A percentile compares a stretch with the other conserved stretches of the same genome.
Evolutionary conservation across 2,329 filamentous ascomycete genomes (phyloP).

Genomic region (Fusarium sp.): DNA sequence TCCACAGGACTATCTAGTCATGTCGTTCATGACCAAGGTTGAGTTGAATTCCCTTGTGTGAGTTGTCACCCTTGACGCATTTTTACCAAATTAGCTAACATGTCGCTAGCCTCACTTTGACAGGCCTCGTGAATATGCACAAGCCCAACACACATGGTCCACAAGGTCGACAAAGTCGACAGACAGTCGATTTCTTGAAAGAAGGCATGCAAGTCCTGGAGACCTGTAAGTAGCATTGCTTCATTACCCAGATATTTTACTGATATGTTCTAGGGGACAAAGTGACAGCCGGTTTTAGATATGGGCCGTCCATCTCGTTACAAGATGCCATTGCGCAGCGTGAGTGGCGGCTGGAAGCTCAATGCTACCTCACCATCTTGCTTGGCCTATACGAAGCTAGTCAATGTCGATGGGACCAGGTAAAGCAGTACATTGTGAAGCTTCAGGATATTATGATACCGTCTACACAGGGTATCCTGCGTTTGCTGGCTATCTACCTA

Average conservation of each 20-base stretch:
- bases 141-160: conserved; percentile 46
- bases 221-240: conserved; percentile 51
- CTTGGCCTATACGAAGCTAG: conserved; percentile 75
- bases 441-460: conserved; percentile 57
- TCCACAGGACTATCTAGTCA: conserved; percentile 63
- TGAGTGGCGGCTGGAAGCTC: conserved; percentile 72
- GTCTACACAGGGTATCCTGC: conserved; percentile 53
- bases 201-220: conserved; percentile 57
- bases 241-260: background rate
- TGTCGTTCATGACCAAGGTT: conserved; percentile 69
- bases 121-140: conserved; percentile 59
- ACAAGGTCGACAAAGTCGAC: conserved; percentile 26
- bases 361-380: conserved; percentile 76
- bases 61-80: conserved; percentile 39
- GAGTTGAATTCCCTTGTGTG: conserved; percentile 66
- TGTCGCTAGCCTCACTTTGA: conserved; percentile 61
- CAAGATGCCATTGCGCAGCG: conserved; percentile 66
- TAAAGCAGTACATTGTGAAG: conserved; percentile 65
- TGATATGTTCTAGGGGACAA: conserved; percentile 46
- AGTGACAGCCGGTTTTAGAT: conserved; percentile 48
- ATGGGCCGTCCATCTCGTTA: conserved; percentile 60
- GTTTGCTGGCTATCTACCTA: conserved; percentile 73
- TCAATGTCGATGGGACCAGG: conserved; percentile 74
- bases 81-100: conserved; percentile 21
- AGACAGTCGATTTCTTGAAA: conserved; percentile 52